Evolutionary conservation across 148 eudicot species (phyloP), one percentile per base, ranked within the genome.

Genomic region (Hydrangea macrophylla): DNA sequence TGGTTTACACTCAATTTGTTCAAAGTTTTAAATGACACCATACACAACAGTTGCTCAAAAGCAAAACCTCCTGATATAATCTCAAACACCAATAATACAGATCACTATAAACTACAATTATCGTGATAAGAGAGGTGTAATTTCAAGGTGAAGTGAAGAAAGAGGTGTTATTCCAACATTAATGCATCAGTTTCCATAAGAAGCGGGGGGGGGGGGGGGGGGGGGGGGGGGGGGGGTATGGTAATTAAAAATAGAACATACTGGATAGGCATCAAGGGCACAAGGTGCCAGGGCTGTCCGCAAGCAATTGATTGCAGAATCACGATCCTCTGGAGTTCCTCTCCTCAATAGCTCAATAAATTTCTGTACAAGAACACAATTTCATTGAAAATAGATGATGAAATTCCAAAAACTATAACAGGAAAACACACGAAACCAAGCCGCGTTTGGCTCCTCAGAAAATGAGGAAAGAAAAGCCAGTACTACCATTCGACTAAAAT

Each of bases 201-300:
- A 10, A 44, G 39, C 40, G 23, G 27, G 45, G 9, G 44, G 32
- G 1, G 50, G 12, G 0, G 10, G 55, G 11, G 10, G 42, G 9
- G 27, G 25, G 28, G 8, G 56, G 54, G 60, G 20, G 30, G 42
- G 23, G 27, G 45, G 9, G 44, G 32, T 2, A 56, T 11, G 0
- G 10, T 45, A 15, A 17, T 32, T 18, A 35, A 30, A 24, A 30
- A 7, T 6, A 1, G 25, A 82, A 61, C 66, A 63, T 82, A 94
- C 98, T 58, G 98, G 98, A 71, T 94, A 94, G 18, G 98, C 98
- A 74, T 86, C 90, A 26, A 94, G 86, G 13, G 98, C 96, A 57
- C 98, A 88, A 65, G 98, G 98, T 27, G 96, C 98, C 17, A 94
- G 86, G 1, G 86, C 83, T 30, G 79, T 86, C 39, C 90, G 85